Conservation (phyloP, 371 early-diverging fungal genomes). For the Dichotomocladium elegans region DNA sequence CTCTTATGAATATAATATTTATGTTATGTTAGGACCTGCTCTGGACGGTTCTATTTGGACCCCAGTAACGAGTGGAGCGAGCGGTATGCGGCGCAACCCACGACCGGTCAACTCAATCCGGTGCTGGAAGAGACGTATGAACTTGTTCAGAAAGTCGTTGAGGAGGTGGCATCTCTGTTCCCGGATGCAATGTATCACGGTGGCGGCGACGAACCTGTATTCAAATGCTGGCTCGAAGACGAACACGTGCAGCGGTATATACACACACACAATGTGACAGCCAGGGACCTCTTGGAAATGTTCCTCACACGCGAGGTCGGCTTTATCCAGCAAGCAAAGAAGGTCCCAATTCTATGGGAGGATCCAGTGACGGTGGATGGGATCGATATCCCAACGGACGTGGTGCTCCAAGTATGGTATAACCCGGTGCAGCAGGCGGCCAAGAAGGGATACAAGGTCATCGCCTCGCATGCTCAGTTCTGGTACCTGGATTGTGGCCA, state of each 20-base stretch:
- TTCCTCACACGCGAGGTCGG: constrained; percentile 35
- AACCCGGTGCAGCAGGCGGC: constrained; percentile 42
- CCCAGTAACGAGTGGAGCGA: constrained; percentile 45
- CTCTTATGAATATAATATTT: background rate
- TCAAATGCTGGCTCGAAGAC: constrained; percentile 61
- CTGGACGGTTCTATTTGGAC: constrained; percentile 32
- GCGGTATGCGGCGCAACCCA: constrained; percentile 63
- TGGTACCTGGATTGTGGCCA: constrained; percentile 73
- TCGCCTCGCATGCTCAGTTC: constrained; percentile 56
- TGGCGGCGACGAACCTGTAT: constrained; percentile 72
- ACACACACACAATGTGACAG: constrained; percentile 31
- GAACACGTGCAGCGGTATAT: constrained; percentile 31
- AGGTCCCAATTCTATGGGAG: constrained; percentile 58
- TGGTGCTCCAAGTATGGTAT: constrained; percentile 64
- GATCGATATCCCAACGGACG: constrained; percentile 44
- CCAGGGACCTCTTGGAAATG: constrained; percentile 25
- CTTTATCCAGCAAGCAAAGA: constrained; percentile 27
- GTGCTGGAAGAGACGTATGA: constrained; percentile 49
- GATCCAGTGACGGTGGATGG: constrained; percentile 40
- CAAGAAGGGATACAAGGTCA: constrained; percentile 51
- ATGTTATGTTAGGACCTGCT: constrained; percentile 33
- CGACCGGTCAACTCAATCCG: constrained; percentile 72
- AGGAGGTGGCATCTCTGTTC: constrained; percentile 59
- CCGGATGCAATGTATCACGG: constrained; percentile 60
- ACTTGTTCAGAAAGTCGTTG: constrained; percentile 52